phyloP scores from a whole-genome alignment of 1,139 yeast genomes.

The Scheffersomyces parashehatae region DNA sequence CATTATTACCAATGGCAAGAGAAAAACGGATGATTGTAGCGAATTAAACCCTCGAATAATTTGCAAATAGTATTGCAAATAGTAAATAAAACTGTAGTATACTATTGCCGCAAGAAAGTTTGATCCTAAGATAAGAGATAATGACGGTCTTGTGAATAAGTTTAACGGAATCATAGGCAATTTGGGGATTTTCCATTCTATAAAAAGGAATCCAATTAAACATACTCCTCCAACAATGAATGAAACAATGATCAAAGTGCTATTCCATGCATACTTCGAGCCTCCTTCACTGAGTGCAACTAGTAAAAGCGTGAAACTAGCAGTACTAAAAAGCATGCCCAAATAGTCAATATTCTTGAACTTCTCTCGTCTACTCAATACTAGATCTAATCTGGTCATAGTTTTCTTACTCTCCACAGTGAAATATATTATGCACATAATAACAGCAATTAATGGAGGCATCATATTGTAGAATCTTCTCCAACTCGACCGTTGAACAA shows the following conservation, averaged over 20 bases:
- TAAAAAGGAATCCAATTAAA: conserved; percentile 13
- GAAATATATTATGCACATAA: conserved; percentile 12
- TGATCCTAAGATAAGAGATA: conserved; percentile 13
- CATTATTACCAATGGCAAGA: conserved; percentile 18
- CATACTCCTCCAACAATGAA: conserved; percentile 19
- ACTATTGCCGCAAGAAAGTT: conserved; percentile 21
- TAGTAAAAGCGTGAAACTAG: conserved; percentile 16
- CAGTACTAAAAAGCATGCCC: conserved; percentile 20
- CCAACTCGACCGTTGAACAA: conserved; percentile 17
- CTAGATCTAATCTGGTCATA: conserved; percentile 13
- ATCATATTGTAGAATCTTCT: conserved; percentile 20
- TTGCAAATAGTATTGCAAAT: conserved; percentile 20
- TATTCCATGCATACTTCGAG: conserved; percentile 19
- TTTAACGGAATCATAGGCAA: conserved; percentile 22
- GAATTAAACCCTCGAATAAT: conserved; percentile 16
- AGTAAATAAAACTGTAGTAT: conserved; percentile 16
- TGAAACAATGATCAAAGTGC: conserved; percentile 19
- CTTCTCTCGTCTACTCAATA: conserved; percentile 14
- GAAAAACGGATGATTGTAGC: conserved; percentile 14
- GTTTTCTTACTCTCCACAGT: conserved; percentile 12
- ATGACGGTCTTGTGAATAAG: conserved; percentile 13
- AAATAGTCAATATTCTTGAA: conserved; percentile 20
- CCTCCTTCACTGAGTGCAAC: conserved; percentile 24
- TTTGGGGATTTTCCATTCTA: conserved; percentile 20
- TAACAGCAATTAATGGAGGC: conserved; percentile 16